phyloP scores from a whole-genome alignment of 306 rosid species.

The Ziziphus jujuba region DNA sequence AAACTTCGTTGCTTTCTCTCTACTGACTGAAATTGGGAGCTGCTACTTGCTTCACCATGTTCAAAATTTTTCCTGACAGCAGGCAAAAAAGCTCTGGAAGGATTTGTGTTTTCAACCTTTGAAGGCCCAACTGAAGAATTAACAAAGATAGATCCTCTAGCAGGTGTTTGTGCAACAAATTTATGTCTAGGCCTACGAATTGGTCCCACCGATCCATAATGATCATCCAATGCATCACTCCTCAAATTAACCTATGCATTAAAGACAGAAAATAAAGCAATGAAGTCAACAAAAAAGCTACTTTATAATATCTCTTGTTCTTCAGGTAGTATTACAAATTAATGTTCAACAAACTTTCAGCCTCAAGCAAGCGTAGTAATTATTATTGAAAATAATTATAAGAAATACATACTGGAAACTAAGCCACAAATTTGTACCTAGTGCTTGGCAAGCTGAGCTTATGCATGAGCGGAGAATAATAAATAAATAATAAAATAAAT shows the following conservation, averaged over 20 bases:
- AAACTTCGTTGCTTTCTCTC: conserved; percentile 37
- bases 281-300: conserved; percentile 7
- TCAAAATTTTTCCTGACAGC: conserved; percentile 36
- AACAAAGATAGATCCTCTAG: conserved; percentile 41
- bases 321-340: not conserved
- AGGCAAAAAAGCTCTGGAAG: conserved; percentile 42
- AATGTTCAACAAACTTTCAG: too few relatives aligned
- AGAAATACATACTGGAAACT: too few relatives aligned
- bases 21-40: conserved; percentile 24
- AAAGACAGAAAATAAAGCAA: conserved; percentile 10
- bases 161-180: conserved; percentile 41
- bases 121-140: conserved; percentile 38
- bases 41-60: conserved; percentile 35
- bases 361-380: too few relatives aligned
- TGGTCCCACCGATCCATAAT: conserved; percentile 75
- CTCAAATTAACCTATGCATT: conserved; percentile 47
- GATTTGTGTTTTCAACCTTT: conserved; percentile 31
- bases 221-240: conserved; percentile 45
- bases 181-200: conserved; percentile 56
- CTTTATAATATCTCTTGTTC: not conserved
- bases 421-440: too few relatives aligned
- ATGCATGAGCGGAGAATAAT: too few relatives aligned
- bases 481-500: too few relatives aligned
- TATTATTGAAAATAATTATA: too few relatives aligned
- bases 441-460: too few relatives aligned